phyloP scores from a whole-genome alignment of 148 eudicot species.

The Fagopyrum esculentum region DNA sequence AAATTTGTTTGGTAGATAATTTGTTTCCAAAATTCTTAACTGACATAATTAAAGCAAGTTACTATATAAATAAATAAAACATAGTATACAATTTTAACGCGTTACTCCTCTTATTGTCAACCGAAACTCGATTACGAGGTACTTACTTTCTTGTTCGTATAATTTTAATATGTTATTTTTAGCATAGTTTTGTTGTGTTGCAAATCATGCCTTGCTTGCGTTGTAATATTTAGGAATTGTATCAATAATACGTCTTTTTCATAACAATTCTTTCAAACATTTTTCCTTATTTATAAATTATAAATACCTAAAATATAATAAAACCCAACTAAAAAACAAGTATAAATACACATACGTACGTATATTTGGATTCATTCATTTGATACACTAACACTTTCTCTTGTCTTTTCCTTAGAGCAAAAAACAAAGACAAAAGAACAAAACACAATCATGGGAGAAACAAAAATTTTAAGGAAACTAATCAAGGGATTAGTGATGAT shows the following conservation, averaged over 20 bases:
- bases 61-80: too few relatives aligned
- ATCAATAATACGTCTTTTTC: not conserved
- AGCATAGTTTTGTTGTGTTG: too few relatives aligned
- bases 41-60: too few relatives aligned
- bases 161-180: not conserved
- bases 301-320: not conserved
- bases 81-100: too few relatives aligned
- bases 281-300: not conserved
- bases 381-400: not conserved
- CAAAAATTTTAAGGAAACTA: slow-evolving; percentile 13
- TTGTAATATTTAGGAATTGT: not conserved
- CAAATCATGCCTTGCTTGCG: slow-evolving; percentile 10
- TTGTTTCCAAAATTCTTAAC: too few relatives aligned
- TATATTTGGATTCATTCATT: slow-evolving; percentile 7
- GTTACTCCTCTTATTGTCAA: too few relatives aligned
- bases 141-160: not conserved
- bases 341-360: slow-evolving; percentile 2
- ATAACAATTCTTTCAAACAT: not conserved
- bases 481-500: slow-evolving; percentile 19
- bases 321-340: not conserved
- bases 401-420: not conserved
- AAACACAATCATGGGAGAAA: not conserved
- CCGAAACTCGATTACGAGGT: too few relatives aligned
- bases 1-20: too few relatives aligned
- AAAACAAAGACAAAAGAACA: not conserved